Base-by-base conservation (phyloP, 1,139 yeast genomes). In the Cylindricascospora bacillispora region DNA sequence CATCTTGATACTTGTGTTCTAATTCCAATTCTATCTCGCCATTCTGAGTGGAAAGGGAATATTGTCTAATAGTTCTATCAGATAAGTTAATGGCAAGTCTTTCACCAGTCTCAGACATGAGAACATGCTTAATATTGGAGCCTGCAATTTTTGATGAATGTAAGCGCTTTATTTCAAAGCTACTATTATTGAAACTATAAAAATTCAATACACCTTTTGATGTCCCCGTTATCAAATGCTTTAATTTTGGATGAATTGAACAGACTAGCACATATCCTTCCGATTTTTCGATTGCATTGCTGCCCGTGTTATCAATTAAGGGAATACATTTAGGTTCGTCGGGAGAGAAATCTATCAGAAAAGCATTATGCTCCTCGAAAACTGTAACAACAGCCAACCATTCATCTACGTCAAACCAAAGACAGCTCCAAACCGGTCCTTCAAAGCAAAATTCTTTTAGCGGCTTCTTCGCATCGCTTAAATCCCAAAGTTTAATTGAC, bases 1-100 rank as follows among this genome's bases (percentile, higher is more conserved):
- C 85, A 53, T 86, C 95, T 52, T 85, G 95, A 49, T 83, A 86
- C 48, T 73, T 76, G 52, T 81, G 92, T 41, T 77, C 86, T 3
- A 77, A 60, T 33, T 76, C 83, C 28, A 82, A 61, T 23, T 65
- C 73, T 69, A 77, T 42, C 2, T 35, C 18, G 6, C 35, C 11
- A 14, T 13, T 15, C 17, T 25, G 13, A 7, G 27, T 20, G 11
- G 34, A 39, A 73, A 15, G 79, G 74, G 36, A 77, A 50, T 34
- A 62, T 59, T 81, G 93, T 35, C 95, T 62, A 16, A 86, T 77
- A 11, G 82, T 70, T 33, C 95, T 59, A 56, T 86, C 98, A 3
- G 92, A 71, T 6, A 89, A 69, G 49, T 85, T 86, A 29, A 82
- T 63, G 1, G 83, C 92, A 34, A 86, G 44, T 43, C 73, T 73